phyloP scores from a whole-genome alignment of 768 basidiomycete genomes.

The Hysterangium stoloniferum region DNA sequence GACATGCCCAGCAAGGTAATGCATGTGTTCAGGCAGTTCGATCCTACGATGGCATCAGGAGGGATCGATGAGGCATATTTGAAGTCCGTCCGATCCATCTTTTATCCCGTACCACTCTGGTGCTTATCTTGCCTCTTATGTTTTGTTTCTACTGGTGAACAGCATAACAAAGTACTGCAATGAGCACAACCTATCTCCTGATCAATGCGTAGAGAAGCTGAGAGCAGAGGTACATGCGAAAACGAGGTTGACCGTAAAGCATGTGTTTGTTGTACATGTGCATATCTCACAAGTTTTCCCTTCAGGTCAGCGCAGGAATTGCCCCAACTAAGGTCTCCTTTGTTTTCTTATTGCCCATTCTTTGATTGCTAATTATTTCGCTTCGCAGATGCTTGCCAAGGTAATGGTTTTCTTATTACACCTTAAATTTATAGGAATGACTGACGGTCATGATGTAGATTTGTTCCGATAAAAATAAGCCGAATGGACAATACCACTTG shows the following conservation, averaged over 20 bases:
- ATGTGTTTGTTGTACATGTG: background rate
- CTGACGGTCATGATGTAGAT: slow-evolving; percentile 41
- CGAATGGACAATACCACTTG: slow-evolving; percentile 84
- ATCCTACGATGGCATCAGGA: slow-evolving; percentile 65
- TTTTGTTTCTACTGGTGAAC: slow-evolving; percentile 11
- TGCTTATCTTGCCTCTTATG: background rate
- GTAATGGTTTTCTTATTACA: slow-evolving; percentile 42
- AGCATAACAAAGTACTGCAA: slow-evolving; percentile 82
- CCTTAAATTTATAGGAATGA: slow-evolving; percentile 4
- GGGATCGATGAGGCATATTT: slow-evolving; percentile 90
- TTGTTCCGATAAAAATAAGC: slow-evolving; percentile 96
- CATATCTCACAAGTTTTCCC: background rate
- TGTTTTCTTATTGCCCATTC: slow-evolving; percentile 12
- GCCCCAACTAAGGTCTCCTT: slow-evolving; percentile 78
- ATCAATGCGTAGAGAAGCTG: slow-evolving; percentile 74
- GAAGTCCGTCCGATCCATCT: slow-evolving; percentile 48
- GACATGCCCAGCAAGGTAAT: slow-evolving; percentile 49
- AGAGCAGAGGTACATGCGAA: slow-evolving; percentile 63
- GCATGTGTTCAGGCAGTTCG: slow-evolving; percentile 57
- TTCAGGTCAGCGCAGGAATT: slow-evolving; percentile 69
- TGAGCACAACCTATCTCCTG: slow-evolving; percentile 53
- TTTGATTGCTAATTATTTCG: slow-evolving; percentile 13
- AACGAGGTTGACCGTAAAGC: slow-evolving; percentile 81
- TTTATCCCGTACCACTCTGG: background rate
- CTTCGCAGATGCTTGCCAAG: slow-evolving; percentile 79